A percentile compares a stretch with the other conserved stretches of the same genome.
Evolutionary conservation across 129 eudicot genomes (phyloP).

Genomic region (Flaveria linearis): DNA sequence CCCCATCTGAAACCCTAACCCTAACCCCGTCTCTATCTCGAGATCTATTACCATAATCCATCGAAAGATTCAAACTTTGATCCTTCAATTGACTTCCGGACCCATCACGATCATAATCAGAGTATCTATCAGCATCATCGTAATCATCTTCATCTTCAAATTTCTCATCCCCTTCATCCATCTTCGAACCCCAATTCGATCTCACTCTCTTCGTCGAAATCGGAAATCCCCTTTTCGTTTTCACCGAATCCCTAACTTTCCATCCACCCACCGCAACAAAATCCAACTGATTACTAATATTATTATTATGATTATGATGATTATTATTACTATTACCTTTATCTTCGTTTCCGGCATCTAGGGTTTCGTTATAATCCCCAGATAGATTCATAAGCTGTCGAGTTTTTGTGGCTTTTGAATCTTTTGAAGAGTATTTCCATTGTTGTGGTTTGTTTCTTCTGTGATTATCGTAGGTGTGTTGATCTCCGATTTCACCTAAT

Average conservation of each 20-base stretch:
- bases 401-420: conserved; percentile 49
- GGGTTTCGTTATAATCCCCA: conserved; percentile 36
- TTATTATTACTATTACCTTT: neutral
- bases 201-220: conserved; percentile 31
- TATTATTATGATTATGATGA: neutral
- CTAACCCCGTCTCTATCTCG: conserved; percentile 16
- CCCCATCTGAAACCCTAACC: conserved; percentile 49
- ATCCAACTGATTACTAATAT: conserved; percentile 12
- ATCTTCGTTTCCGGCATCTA: neutral
- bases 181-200: conserved; percentile 44
- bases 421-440: conserved; percentile 41
- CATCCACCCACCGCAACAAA: conserved; percentile 42
- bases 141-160: conserved; percentile 35
- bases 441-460: conserved; percentile 39
- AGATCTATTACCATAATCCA: conserved; percentile 30
- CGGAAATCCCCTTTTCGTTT: conserved; percentile 32
- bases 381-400: conserved; percentile 52
- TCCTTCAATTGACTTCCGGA: conserved; percentile 54
- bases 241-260: conserved; percentile 37
- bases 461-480: conserved; percentile 47
- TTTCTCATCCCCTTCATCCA: conserved; percentile 32
- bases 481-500: conserved; percentile 78
- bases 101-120: conserved; percentile 48
- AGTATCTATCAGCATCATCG: conserved; percentile 39
- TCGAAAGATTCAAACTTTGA: conserved; percentile 50